Base-by-base conservation (phyloP, 148 eudicot species). In the Polygonum maritimum region DNA sequence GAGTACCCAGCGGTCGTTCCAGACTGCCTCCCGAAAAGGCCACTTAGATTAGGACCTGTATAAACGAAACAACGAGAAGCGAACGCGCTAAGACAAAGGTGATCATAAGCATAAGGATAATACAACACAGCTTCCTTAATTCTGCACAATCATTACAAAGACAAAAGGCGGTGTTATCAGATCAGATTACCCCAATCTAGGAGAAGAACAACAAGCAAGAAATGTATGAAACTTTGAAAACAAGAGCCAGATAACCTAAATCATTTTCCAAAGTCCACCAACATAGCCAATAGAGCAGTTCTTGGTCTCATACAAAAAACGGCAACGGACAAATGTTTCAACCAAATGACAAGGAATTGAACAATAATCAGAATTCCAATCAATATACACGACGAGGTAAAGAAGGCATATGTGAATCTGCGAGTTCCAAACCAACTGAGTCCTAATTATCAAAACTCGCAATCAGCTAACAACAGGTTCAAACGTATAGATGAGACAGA, bases 1-100 rank as follows among this genome's bases (percentile, higher is more conserved):
- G 97, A 92, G 82, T 90, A 92, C 19, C 95, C 95, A 65, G 91
- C 74, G 76, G 97, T 85, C 12, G 97, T 92, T 10, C 97, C 97
- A 48, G 95, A 89, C 69, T 90, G 98, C 81, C 96, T 84, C 31
- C 96, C 93, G 22, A 92, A 82, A 48, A 92, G 98, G 15, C 96
- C 98, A 82, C 83, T 90, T 69, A 93, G 86, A 83, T 93, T 90
- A 75, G 98, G 98, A 69, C 98, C 98, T 92, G 41, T 4, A 3
- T 4, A 39, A 4, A 39, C 3, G 41, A 26, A 26, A 26, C 47
- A 44, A 6, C 9, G 11, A 44, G 9, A 44, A 44, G 2, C 9
- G 47, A 44, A 44, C 47, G 81, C 22, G 33, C 55, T 21, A 54
- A 54, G n/a, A 51, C n/a, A 54, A n/a, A 21, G 9, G 10, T 54